Percentiles rank a stretch among this genome's conserved stretches.
These are phyloP conservation scores for Staphylotrichum longicolle DNA, from an alignment of 495 filamentous ascomycete species.

Conservation along the genomic window DNA sequence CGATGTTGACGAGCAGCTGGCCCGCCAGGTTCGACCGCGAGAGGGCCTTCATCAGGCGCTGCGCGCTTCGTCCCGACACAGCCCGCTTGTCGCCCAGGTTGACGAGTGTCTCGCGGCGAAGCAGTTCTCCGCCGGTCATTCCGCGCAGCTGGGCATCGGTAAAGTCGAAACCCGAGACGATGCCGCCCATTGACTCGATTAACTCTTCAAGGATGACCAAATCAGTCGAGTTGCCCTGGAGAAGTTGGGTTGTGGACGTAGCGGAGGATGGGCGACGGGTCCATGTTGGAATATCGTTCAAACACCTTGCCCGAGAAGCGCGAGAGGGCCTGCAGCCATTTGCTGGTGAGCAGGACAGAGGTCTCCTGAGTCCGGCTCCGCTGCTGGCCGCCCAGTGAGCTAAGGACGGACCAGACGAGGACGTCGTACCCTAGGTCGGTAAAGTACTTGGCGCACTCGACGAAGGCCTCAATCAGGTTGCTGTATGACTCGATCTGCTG, in stretches of 20 bases:
- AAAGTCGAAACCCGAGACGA: conserved; percentile 78
- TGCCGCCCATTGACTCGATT: conserved; percentile 86
- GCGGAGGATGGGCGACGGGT: conserved; percentile 78
- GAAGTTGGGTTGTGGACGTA: conserved; percentile 85
- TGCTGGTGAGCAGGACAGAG: conserved; percentile 76
- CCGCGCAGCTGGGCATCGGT: conserved; percentile 82
- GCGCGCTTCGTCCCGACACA: conserved; percentile 58
- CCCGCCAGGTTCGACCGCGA: conserved; percentile 69
- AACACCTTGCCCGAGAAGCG: conserved; percentile 85
- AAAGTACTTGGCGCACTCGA: conserved; percentile 91
- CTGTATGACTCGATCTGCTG: conserved; percentile 86
- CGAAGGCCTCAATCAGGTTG: conserved; percentile 88
- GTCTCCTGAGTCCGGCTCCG: conserved; percentile 76
- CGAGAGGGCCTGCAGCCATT: conserved; percentile 83
- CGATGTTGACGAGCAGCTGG: conserved; percentile 80
- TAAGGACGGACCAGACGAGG: conserved; percentile 82
- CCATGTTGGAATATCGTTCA: conserved; percentile 76
- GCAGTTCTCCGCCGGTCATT: conserved; percentile 78
- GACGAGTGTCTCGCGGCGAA: conserved; percentile 75
- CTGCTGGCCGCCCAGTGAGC: conserved; percentile 68
- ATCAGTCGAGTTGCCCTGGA: conserved; percentile 75
- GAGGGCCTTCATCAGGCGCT: conserved; percentile 74
- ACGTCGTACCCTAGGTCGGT: conserved; percentile 91
- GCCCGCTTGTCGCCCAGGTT: conserved; percentile 76
- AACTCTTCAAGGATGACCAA: conserved; percentile 85